Percentiles rank a stretch among this genome's conserved stretches.
Evolutionary conservation across 352 stramenopile genomes (phyloP).

Genomic region (Thraustochytrium striatum): DNA sequence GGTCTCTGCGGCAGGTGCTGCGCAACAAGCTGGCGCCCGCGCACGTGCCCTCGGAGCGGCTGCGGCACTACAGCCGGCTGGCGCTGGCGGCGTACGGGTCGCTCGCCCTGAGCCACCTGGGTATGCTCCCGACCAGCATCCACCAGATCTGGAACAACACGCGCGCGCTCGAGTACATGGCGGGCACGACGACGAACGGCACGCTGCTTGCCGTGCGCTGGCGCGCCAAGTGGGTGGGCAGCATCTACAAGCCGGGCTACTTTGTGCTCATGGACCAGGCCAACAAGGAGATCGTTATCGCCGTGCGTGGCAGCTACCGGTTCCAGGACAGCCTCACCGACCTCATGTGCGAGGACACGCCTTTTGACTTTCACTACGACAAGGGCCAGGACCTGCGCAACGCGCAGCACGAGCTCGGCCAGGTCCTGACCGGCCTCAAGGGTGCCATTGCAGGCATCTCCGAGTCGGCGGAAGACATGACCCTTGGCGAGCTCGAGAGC

Average conservation of each 20-base stretch:
- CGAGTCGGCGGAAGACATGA: neutral
- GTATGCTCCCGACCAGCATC: neutral
- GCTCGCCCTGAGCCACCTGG: neutral
- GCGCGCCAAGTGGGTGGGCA: neutral
- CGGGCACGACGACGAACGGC: neutral
- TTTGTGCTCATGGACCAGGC: conserved; percentile 27
- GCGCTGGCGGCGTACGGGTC: conserved; percentile 15
- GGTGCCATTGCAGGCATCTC: neutral
- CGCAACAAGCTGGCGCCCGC: neutral
- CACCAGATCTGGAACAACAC: neutral
- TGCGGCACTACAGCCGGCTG: neutral
- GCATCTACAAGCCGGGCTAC: conserved; percentile 17
- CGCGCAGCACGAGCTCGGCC: neutral
- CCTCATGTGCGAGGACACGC: conserved; percentile 1
- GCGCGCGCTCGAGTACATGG: neutral
- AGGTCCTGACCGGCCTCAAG: neutral
- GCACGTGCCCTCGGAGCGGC: neutral
- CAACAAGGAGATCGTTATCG: conserved; percentile 11
- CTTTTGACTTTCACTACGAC: neutral
- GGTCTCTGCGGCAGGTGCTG: neutral
- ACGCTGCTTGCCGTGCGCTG: neutral
- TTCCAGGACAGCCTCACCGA: conserved; percentile 28
- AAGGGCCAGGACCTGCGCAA: neutral
- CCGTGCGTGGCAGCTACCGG: conserved; percentile 11
- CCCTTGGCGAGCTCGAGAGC: neutral